Evolutionary conservation across 352 stramenopile species (phyloP).

Genomic region (Phytophthora palmivora): DNA sequence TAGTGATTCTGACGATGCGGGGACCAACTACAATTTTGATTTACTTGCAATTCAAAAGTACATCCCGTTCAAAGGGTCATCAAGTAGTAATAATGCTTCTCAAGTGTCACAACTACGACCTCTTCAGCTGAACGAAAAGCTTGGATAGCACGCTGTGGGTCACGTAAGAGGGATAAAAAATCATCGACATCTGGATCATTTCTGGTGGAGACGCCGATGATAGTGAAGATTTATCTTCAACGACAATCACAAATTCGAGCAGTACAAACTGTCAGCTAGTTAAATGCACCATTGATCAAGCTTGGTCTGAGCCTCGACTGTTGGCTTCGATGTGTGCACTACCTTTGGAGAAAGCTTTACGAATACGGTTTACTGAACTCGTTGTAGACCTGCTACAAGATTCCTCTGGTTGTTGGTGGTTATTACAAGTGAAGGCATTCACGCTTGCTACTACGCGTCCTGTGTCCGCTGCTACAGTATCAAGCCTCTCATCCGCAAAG

Average conservation of each 20-base stretch:
- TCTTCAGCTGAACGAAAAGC: constrained; percentile 32
- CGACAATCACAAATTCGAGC: constrained; percentile 29
- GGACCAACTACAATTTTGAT: neutral
- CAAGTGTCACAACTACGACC: neutral
- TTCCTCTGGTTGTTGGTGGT: constrained; percentile 57
- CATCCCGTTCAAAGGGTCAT: constrained; percentile 47
- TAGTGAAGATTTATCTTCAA: neutral
- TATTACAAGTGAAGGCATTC: constrained; percentile 80
- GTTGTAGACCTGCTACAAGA: constrained; percentile 71
- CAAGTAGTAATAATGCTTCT: constrained; percentile 6
- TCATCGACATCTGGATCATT: constrained; percentile 67
- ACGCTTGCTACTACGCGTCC: constrained; percentile 31
- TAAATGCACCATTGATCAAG: constrained; percentile 56
- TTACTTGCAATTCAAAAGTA: constrained; percentile 56
- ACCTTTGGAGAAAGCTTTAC: constrained; percentile 47
- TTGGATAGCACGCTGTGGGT: constrained; percentile 64
- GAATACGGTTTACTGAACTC: constrained; percentile 52
- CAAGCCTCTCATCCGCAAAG: neutral
- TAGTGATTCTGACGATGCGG: neutral
- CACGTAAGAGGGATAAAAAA: constrained; percentile 57
- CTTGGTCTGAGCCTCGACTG: constrained; percentile 57
- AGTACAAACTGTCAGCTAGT: constrained; percentile 59
- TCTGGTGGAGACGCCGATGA: constrained; percentile 34
- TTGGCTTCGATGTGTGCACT: constrained; percentile 42
- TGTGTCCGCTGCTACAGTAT: constrained; percentile 21